Evolutionary conservation across 2,329 filamentous ascomycete genomes (phyloP).

Genomic region (Colletotrichum orchidophilum): DNA sequence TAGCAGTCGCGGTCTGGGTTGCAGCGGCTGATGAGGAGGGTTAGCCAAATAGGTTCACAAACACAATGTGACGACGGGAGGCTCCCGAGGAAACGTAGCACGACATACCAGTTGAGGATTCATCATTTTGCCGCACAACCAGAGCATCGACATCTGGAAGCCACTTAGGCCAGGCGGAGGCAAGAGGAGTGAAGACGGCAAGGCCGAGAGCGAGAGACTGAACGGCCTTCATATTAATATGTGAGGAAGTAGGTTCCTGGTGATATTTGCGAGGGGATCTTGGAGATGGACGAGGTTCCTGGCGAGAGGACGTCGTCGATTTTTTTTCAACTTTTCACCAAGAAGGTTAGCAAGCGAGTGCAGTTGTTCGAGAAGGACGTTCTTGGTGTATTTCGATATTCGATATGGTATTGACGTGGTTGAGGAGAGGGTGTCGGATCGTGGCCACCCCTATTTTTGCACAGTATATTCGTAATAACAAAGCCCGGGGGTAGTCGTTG

Average conservation of each 20-base stretch:
- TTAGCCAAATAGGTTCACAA: conserved; percentile 9
- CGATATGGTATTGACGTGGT: not conserved
- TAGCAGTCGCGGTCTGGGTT: conserved; percentile 15
- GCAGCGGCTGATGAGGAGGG: conserved; percentile 3
- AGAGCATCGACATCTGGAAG: conserved; percentile 63
- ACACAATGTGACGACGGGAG: not conserved
- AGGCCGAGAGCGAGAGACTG: conserved; percentile 36
- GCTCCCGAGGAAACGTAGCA: conserved; percentile 17
- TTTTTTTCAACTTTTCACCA: not conserved
- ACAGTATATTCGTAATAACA: conserved; percentile 18
- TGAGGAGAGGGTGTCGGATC: not conserved
- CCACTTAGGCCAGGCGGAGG: conserved; percentile 66
- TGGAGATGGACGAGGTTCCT: not conserved
- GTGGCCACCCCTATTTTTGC: conserved; percentile 19
- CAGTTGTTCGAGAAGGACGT: not conserved
- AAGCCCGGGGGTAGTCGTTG: not conserved
- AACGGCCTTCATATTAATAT: conserved; percentile 30
- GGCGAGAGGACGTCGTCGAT: not conserved
- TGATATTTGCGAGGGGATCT: not conserved
- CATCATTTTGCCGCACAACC: conserved; percentile 58
- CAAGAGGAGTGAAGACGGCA: conserved; percentile 46
- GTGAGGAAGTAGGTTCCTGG: not conserved
- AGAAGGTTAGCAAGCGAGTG: not conserved
- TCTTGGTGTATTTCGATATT: not conserved
- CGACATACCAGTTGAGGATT: conserved; percentile 35